Evolutionary conservation across 768 basidiomycete genomes (phyloP), one percentile per base, ranked within the genome.

Genomic region (Fomitopsis pulvina): DNA sequence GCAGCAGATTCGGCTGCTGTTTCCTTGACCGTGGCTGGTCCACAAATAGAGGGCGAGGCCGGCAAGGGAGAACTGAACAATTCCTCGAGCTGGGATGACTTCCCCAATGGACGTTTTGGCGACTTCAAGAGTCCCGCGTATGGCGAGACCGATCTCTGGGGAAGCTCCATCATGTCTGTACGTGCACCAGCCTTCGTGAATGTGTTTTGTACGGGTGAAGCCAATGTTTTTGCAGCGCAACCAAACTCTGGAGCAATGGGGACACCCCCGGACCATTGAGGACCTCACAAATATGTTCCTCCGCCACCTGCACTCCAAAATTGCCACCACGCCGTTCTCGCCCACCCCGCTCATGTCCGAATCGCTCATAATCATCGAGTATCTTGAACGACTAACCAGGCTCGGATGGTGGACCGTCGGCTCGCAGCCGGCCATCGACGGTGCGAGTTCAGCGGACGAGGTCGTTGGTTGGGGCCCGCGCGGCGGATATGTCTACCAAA

Each of bases 81-180:
- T 55, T 86, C 86, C 0, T 77, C 83, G 1, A 81, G 80, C 18
- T 92, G 90, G 90, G 90, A 92, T 59, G 96, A 99, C 61, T 98
- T 97, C 64, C 96, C 96, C 6, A 99, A 99, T 63, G 96, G 96
- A 29, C 85, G 96, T 9, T 98, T 97, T 65, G 96, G 96, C 53
- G 96, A 98, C 66, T 90, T 87, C 63, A 90, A 96, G 61, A 95
- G 92, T 71, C 96, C 96, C 20, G 96, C 96, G 0, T 99, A 87
- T 58, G 96, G 96, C 41, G 72, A 73, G 28, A 81, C 80, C 59
- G 85, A 83, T 53, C 84, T 75, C 2, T 92, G 88, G 87, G 86
- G 87, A 48, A 81, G 83, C 30, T 75, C 79, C 10, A 75, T 73
- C 39, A 71, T 85, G 30, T 72, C 79, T 48, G 83, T 86, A 62